phyloP scores from a whole-genome alignment of 805 yeast species.

The Ogataea pilisensis region DNA sequence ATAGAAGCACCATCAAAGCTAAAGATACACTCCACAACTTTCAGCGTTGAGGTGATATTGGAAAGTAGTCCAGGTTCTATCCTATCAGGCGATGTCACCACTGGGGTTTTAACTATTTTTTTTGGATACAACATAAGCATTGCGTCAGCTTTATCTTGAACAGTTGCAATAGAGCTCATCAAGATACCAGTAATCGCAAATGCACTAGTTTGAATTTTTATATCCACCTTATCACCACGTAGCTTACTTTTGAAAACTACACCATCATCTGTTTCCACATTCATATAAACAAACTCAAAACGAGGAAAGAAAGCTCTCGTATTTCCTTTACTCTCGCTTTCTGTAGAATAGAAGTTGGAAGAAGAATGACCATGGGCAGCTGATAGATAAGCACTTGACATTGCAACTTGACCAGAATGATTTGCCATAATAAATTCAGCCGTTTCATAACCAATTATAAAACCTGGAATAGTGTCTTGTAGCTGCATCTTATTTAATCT shows the following conservation, averaged over 20 bases:
- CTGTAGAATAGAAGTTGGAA: slow-evolving; percentile 40
- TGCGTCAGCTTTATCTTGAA: slow-evolving; percentile 23
- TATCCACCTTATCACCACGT: slow-evolving; percentile 68
- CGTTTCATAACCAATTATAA: slow-evolving; percentile 74
- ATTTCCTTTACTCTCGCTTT: slow-evolving; percentile 42
- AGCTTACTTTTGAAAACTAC: slow-evolving; percentile 45
- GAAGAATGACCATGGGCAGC: slow-evolving; percentile 61
- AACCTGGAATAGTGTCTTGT: slow-evolving; percentile 46
- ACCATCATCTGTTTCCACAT: slow-evolving; percentile 17
- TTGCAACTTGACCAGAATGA: slow-evolving; percentile 59
- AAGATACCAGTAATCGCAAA: slow-evolving; percentile 51
- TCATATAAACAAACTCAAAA: slow-evolving; percentile 51
- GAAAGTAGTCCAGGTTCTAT: slow-evolving; percentile 23
- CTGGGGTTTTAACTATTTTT: not conserved
- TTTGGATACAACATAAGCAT: not conserved
- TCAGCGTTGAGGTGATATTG: slow-evolving; percentile 7
- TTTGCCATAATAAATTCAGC: slow-evolving; percentile 63
- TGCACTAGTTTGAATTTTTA: slow-evolving; percentile 54
- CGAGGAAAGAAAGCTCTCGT: slow-evolving; percentile 68
- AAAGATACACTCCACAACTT: slow-evolving; percentile 46
- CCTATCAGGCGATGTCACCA: slow-evolving; percentile 6
- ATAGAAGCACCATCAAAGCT: slow-evolving; percentile 70
- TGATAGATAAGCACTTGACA: slow-evolving; percentile 66
- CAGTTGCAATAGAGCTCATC: slow-evolving; percentile 39
- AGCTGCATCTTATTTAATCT: slow-evolving; percentile 18